phyloP scores from a whole-genome alignment of 176 grass and related monocot genomes.

The Alopecurus myosuroides region DNA sequence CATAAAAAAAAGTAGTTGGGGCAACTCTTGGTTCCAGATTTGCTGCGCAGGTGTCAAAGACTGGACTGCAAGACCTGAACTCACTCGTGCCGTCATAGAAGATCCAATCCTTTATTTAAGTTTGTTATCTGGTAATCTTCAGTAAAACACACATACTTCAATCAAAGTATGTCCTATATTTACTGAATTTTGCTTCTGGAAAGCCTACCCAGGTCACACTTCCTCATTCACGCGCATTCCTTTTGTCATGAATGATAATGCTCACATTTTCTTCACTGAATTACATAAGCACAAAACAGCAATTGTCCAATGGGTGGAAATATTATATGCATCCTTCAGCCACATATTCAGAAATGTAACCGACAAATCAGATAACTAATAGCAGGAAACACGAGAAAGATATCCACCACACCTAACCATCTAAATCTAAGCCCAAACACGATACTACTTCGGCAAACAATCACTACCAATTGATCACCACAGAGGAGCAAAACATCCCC shows the following conservation, averaged over 20 bases:
- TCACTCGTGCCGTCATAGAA: background rate
- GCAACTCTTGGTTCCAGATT: background rate
- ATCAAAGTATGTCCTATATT: background rate
- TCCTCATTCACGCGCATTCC: no score
- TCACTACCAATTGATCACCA: background rate
- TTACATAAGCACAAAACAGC: background rate
- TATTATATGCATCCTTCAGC: background rate
- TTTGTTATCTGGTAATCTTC: background rate
- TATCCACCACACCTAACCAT: background rate
- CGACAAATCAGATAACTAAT: background rate
- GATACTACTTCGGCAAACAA: background rate
- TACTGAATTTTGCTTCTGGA: background rate
- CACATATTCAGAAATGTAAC: background rate
- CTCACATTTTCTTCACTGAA: background rate
- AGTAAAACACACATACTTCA: background rate
- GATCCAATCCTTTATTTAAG: background rate
- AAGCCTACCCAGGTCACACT: background rate
- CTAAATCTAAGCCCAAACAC: background rate
- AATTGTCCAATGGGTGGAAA: background rate
- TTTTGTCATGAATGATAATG: background rate
- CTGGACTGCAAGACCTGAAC: background rate
- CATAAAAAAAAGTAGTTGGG: background rate
- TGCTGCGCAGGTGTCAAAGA: background rate
- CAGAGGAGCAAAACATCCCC: background rate
- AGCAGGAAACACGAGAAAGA: background rate